Conservation (phyloP, 1,139 yeast species). For the Sugiyamaella pinicola region DNA sequence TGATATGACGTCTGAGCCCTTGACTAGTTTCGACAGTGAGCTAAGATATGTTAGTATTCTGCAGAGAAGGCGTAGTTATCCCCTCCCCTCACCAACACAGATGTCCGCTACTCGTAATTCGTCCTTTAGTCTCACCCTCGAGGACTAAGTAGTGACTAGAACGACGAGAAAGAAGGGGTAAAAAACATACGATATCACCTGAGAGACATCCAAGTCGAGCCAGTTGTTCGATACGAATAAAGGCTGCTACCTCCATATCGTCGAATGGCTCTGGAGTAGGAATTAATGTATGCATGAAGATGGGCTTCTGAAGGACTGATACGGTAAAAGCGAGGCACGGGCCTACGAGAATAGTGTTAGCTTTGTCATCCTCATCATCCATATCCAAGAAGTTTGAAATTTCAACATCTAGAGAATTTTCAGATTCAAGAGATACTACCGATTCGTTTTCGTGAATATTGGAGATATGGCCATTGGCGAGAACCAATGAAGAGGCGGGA, state of each 20-base stretch:
- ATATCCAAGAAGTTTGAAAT: slow-evolving; percentile 36
- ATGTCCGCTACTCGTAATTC: too few relatives aligned
- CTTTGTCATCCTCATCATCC: slow-evolving; percentile 23
- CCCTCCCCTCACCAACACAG: too few relatives aligned
- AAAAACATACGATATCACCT: slow-evolving; percentile 61
- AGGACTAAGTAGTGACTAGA: too few relatives aligned
- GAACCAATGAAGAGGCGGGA: slow-evolving; percentile 21
- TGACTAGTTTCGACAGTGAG: slow-evolving; percentile 16
- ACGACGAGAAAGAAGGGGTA: background rate
- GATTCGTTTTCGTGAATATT: slow-evolving; percentile 9
- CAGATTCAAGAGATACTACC: slow-evolving; percentile 8
- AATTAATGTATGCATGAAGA: slow-evolving; percentile 30
- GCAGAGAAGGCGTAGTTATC: too few relatives aligned
- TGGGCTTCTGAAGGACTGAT: slow-evolving; percentile 30
- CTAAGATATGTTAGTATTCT: slow-evolving; percentile 1
- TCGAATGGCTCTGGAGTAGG: slow-evolving; percentile 40
- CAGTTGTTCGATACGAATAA: slow-evolving; percentile 55
- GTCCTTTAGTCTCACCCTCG: too few relatives aligned
- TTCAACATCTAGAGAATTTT: slow-evolving; percentile 30
- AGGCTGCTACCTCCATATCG: slow-evolving; percentile 54
- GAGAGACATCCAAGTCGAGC: slow-evolving; percentile 62
- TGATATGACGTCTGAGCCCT: slow-evolving; percentile 43
- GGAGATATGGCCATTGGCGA: background rate
- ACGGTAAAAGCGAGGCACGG: slow-evolving; percentile 26
- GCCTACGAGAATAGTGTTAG: slow-evolving; percentile 1